A percentile compares a stretch with the other conserved stretches of the same genome.
These are phyloP conservation scores for Asterophora lycoperdoides DNA, from an alignment of 768 basidiomycete species.

Conservation along the genomic window DNA sequence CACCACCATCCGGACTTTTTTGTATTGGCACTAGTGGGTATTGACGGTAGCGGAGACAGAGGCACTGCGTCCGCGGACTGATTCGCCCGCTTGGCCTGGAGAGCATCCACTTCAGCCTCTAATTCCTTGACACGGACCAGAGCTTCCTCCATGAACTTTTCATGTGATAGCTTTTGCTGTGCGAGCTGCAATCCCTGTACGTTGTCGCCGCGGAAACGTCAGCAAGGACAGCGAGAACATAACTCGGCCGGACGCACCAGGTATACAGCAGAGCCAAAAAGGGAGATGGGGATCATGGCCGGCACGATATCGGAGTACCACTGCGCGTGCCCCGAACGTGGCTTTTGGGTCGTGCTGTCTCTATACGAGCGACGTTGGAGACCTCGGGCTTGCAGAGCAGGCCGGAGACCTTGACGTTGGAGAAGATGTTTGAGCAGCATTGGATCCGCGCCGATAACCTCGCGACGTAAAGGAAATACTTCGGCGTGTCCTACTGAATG, in stretches of 20 bases:
- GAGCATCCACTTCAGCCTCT: conserved; percentile 53
- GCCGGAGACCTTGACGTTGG: conserved; percentile 8
- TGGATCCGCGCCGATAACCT: background rate
- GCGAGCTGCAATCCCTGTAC: conserved; percentile 61
- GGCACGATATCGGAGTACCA: conserved; percentile 71
- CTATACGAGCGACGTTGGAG: conserved; percentile 17
- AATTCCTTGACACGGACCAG: conserved; percentile 44
- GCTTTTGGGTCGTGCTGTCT: conserved; percentile 15
- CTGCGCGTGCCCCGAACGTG: conserved; percentile 49
- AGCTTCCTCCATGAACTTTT: conserved; percentile 69
- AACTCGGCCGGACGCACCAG: conserved; percentile 40
- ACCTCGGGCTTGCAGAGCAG: conserved; percentile 3
- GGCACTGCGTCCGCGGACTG: conserved; percentile 7
- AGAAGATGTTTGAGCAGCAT: conserved; percentile 18
- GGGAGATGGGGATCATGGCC: conserved; percentile 72
- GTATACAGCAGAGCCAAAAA: conserved; percentile 78
- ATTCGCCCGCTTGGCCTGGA: conserved; percentile 28
- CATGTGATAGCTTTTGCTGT: conserved; percentile 61
- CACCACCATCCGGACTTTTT: conserved; percentile 19
- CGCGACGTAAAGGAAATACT: conserved; percentile 4
- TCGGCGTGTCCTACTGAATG: background rate
- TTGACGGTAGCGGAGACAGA: background rate
- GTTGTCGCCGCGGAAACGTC: conserved; percentile 3
- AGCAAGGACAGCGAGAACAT: background rate
- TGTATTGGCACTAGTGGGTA: background rate